Evolutionary conservation across 2,329 filamentous ascomycete species (phyloP), one percentile per base, ranked within the genome.

Genomic region (Trichoderma cornu-damae): DNA sequence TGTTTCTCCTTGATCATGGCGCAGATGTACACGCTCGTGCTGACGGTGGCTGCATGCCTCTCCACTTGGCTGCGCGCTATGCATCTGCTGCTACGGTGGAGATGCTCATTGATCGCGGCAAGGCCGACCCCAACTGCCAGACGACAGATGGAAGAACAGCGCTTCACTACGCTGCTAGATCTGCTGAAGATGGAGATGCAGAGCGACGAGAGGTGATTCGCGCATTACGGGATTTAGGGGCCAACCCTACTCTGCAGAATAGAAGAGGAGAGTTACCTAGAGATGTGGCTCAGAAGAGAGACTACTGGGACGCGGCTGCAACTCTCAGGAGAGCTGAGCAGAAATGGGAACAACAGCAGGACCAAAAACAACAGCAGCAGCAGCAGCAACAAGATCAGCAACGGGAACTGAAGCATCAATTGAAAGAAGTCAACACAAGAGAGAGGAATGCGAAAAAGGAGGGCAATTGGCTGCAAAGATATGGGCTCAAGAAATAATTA

Each of bases 301-400:
- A 69, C 5, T 64, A 64, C 12, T 70, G 68, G 67, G 68, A 71
- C 54, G 68, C 65, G 12, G 67, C 69, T 40, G 59, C 67, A 7
- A 70, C 68, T 12, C 28, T 71, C 59, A 62, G 68, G n/a, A 61
- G 69, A 49, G 68, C 69, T 0, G 69, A 71, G 63, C 66, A 68
- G 59, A 65, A 55, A n/a, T 71, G 69, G 69, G 66, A 69, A 46
- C 68, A 69, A 30, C 65, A 65, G 4, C 68, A 68, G 56, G 63
- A 61, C n/a, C 64, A 63, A 4, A 32, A 48, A 22, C 30, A 22
- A 6, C 37, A 37, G 12, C 26, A 58, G 24, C n/a, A 46, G 5
- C 12, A 40, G 18, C 24, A 32, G 2, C 50, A 59, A 7, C 6
- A 34, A 16, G 14, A 48, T 3, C n/a, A 53, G 18, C 49, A 42